These are phyloP conservation scores for Bipolaris cookei DNA, from an alignment of 2,329 filamentous ascomycete genomes.

Conservation along the genomic window DNA sequence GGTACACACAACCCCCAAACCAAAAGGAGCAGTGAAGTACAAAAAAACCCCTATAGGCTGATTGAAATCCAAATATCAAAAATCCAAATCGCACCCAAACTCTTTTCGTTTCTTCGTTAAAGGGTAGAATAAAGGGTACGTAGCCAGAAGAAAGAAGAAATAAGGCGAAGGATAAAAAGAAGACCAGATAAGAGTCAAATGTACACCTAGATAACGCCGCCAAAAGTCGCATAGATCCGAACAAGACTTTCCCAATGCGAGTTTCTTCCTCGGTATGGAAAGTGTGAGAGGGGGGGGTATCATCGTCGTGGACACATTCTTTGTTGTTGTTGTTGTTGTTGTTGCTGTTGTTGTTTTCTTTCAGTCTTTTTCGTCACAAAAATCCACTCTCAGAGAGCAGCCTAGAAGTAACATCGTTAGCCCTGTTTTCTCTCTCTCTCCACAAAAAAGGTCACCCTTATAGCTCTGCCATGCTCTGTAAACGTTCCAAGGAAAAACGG, in stretches of 20 bases:
- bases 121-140: background rate
- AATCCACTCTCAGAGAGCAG: conserved; percentile 63
- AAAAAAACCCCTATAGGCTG: background rate
- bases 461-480: background rate
- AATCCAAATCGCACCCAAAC: conserved; percentile 3
- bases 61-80: background rate
- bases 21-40: background rate
- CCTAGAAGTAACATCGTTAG: conserved; percentile 43
- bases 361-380: conserved; percentile 49
- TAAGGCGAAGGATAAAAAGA: background rate
- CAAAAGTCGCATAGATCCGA: conserved; percentile 5
- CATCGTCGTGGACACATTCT: conserved; percentile 22
- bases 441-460: background rate
- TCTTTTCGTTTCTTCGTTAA: conserved; percentile 12
- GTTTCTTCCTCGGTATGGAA: conserved; percentile 26
- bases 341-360: background rate
- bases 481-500: conserved; percentile 19
- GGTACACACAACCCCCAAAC: too few species aligned
- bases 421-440: conserved; percentile 2
- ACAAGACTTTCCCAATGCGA: conserved; percentile 21
- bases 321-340: background rate
- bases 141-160: conserved; percentile 1
- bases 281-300: conserved; percentile 31
- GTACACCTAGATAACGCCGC: background rate
- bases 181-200: background rate